Evolutionary conservation across 106 monocot genomes (phyloP).

Genomic region (Dactylorhiza incarnata): DNA sequence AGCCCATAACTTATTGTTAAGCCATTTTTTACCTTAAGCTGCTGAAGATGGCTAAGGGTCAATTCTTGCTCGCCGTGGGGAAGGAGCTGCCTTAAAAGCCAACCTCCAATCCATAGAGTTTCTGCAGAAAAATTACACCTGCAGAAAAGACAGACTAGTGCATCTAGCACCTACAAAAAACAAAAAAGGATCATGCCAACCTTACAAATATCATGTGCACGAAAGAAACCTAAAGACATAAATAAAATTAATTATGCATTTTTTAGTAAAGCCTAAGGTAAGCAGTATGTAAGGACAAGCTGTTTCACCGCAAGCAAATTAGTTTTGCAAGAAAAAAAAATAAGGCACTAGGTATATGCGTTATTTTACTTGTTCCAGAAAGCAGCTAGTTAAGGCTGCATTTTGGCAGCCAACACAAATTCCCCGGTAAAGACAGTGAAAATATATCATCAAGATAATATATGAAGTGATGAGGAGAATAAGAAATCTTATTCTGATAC

Average conservation of each 20-base stretch:
- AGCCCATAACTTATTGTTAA: too few relatives aligned
- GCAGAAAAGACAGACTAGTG: conserved; percentile 79
- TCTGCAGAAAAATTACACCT: conserved; percentile 71
- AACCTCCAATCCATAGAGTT: conserved; percentile 79
- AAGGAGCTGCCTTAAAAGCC: conserved; percentile 91
- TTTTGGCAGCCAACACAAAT: neutral
- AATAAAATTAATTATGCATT: neutral
- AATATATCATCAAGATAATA: neutral
- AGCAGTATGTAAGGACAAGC: neutral
- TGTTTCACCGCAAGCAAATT: neutral
- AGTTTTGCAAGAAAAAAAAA: neutral
- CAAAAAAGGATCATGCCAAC: neutral
- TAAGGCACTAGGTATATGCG: neutral
- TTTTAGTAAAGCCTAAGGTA: neutral
- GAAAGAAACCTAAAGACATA: neutral
- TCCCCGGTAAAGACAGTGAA: neutral
- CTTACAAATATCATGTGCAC: neutral
- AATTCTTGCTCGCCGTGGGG: conserved; percentile 77
- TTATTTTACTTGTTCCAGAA: neutral
- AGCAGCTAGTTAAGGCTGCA: neutral
- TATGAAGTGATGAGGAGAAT: neutral
- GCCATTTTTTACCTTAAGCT: conserved; percentile 44
- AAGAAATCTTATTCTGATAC: too few relatives aligned
- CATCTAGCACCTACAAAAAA: conserved; percentile 74
- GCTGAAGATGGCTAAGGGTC: conserved; percentile 47